Percentiles rank a stretch among this genome's conserved stretches.
Evolutionary conservation across 1,284 basidiomycete genomes (phyloP).

Genomic region (Papiliotrema flavescens): DNA sequence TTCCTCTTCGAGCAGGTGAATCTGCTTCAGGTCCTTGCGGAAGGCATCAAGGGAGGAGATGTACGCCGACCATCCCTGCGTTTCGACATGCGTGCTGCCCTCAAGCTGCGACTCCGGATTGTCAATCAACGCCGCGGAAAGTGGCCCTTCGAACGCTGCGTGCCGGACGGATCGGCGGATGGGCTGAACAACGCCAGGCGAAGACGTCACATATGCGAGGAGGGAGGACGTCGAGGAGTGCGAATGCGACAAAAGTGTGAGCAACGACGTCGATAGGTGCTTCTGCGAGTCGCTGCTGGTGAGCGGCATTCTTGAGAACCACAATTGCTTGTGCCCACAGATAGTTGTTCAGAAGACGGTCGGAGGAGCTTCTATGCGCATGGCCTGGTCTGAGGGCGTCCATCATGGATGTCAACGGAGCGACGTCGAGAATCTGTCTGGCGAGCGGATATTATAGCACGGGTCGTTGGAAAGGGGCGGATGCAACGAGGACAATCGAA

Average conservation of each 20-base stretch:
- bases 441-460: too few relatives aligned
- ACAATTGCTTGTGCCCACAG: conserved; percentile 45
- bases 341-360: conserved; percentile 48
- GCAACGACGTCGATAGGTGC: conserved; percentile 40
- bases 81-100: conserved; percentile 16
- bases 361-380: conserved; percentile 46
- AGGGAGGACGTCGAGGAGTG: conserved; percentile 49
- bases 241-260: conserved; percentile 48
- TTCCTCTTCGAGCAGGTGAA: conserved; percentile 49
- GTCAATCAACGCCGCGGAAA: conserved; percentile 28
- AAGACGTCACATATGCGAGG: conserved; percentile 49
- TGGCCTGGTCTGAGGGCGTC: conserved; percentile 42
- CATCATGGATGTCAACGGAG: conserved; percentile 21
- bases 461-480: too few relatives aligned
- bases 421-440: too few relatives aligned
- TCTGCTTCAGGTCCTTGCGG: conserved; percentile 48
- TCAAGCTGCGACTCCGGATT: conserved; percentile 7
- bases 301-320: conserved; percentile 4
- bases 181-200: conserved; percentile 44
- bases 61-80: conserved; percentile 46
- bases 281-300: conserved; percentile 46
- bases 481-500: not conserved
- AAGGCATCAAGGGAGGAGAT: conserved; percentile 44
- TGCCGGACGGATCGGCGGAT: conserved; percentile 46
- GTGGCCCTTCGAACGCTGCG: conserved; percentile 48